phyloP scores from a whole-genome alignment of 2,329 filamentous ascomycete genomes.

The Botrytis medusae region DNA sequence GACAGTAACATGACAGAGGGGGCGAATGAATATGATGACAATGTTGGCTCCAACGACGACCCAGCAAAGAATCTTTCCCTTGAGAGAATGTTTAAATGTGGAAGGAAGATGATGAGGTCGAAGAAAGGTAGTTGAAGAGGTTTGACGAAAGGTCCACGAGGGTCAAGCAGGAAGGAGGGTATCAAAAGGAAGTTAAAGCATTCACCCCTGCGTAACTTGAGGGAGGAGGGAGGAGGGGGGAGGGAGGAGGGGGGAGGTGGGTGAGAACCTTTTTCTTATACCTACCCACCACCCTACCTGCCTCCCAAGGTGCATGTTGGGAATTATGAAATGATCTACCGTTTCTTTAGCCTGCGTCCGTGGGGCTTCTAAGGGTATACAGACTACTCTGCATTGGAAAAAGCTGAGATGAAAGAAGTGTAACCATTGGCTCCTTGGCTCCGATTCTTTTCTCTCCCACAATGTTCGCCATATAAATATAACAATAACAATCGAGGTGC shows the following conservation, averaged over 20 bases:
- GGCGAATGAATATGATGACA: background rate
- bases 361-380: background rate
- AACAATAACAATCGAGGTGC: background rate
- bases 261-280: conserved; percentile 9
- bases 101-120: background rate
- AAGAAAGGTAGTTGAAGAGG: background rate
- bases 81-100: background rate
- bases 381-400: background rate
- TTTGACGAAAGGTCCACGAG: background rate
- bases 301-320: background rate
- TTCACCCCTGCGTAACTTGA: background rate
- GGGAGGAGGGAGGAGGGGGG: background rate
- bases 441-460: background rate
- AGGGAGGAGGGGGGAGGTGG: background rate
- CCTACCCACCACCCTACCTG: background rate
- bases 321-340: background rate
- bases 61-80: background rate
- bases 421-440: background rate
- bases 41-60: background rate
- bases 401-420: conserved; percentile 2
- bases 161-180: background rate
- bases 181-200: background rate
- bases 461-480: background rate
- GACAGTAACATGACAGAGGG: background rate
- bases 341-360: background rate